These are phyloP conservation scores for Neurospora sp. DNA, from an alignment of 495 filamentous ascomycete species.

Conservation along the genomic window DNA sequence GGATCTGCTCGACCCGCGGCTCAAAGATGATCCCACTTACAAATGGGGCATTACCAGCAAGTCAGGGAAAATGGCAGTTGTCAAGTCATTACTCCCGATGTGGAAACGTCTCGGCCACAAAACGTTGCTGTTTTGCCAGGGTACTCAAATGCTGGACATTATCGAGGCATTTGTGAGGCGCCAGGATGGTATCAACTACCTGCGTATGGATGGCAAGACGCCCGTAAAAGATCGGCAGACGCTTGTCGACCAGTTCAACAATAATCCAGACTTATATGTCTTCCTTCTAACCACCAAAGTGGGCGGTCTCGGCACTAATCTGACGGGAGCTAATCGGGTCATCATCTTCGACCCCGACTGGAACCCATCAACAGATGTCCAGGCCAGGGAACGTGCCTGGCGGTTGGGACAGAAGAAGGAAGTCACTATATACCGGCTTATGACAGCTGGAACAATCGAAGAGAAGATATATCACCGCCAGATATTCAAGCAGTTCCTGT, in stretches of 20 bases:
- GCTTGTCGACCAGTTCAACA: conserved; percentile 89
- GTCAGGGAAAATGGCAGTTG: conserved; percentile 92
- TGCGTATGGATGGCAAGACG: conserved; percentile 90
- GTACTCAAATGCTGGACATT: conserved; percentile 87
- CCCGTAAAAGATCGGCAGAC: conserved; percentile 70
- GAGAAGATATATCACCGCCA: conserved; percentile 99
- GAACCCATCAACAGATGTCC: conserved; percentile 90
- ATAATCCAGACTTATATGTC: conserved; percentile 63
- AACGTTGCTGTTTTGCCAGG: conserved; percentile 82
- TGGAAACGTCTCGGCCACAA: conserved; percentile 88
- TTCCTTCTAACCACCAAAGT: conserved; percentile 94
- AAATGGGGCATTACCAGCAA: conserved; percentile 63
- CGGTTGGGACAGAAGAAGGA: conserved; percentile 87
- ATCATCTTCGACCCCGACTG: conserved; percentile 98
- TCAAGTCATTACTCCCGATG: conserved; percentile 69
- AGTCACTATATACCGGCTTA: conserved; percentile 86
- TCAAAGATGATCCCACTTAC: conserved; percentile 49
- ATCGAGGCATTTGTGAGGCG: conserved; percentile 66
- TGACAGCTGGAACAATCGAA: conserved; percentile 96
- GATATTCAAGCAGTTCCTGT: conserved; percentile 93
- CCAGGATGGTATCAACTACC: conserved; percentile 61
- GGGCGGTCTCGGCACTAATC: conserved; percentile 84
- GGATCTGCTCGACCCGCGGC: conserved; percentile 60
- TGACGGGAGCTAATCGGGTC: conserved; percentile 89
- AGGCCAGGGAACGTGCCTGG: conserved; percentile 95